phyloP scores from a whole-genome alignment of 441 rosid species.

The Pelargonium myrrhifolium region DNA sequence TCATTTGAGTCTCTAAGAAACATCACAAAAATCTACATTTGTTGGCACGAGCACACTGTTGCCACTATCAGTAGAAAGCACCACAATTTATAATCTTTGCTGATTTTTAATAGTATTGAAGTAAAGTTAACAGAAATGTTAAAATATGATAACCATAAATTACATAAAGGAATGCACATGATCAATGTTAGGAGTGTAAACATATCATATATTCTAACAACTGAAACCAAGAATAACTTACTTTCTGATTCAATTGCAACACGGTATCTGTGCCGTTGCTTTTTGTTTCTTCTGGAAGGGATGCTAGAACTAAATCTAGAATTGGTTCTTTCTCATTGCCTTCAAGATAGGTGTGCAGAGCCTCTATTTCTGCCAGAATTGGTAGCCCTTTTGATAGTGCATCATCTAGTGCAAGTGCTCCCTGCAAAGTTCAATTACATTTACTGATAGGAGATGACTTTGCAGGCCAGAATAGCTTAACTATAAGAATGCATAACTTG shows the following conservation, averaged over 20 bases:
- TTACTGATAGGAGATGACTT: slow-evolving; percentile 18
- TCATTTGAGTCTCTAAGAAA: not conserved
- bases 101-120: too few relatives aligned
- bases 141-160: too few relatives aligned
- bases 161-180: not conserved
- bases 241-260: slow-evolving; percentile 79
- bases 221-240: slow-evolving; percentile 20
- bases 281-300: slow-evolving; percentile 86
- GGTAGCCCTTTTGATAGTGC: slow-evolving; percentile 89
- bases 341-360: slow-evolving; percentile 53
- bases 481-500: not conserved
- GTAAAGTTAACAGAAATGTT: too few relatives aligned
- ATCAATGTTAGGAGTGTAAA: not conserved
- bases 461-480: slow-evolving; percentile 12
- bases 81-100: too few relatives aligned
- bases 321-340: slow-evolving; percentile 66
- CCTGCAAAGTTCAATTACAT: slow-evolving; percentile 35
- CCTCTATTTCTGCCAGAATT: slow-evolving; percentile 66
- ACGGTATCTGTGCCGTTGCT: slow-evolving; percentile 62
- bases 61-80: not conserved
- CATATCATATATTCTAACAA: slow-evolving; percentile 7
- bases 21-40: not conserved
- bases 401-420: slow-evolving; percentile 84
- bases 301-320: slow-evolving; percentile 68
- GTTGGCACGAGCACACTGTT: not conserved